A percentile compares a stretch with the other conserved stretches of the same genome.
phyloP scores from a whole-genome alignment of 116 monocot species.

The Papilionanthe hybrid region DNA sequence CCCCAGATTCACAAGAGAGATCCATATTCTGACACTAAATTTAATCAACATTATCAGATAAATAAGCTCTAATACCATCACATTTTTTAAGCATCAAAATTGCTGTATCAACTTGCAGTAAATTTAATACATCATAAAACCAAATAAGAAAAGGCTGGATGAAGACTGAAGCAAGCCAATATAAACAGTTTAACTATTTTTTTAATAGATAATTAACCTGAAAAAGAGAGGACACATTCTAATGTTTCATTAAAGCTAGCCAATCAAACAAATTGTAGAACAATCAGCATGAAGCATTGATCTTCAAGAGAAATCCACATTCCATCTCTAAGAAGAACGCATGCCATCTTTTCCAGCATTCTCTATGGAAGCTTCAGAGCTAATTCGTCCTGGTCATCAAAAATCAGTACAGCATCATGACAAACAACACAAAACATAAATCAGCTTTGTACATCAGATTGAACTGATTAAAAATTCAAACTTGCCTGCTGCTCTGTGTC shows the following conservation, averaged over 20 bases:
- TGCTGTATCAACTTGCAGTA: background rate
- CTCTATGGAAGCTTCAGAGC: background rate
- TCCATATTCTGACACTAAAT: no score
- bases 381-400: background rate
- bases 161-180: background rate
- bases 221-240: background rate
- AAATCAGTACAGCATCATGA: background rate
- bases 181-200: background rate
- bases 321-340: background rate
- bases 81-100: background rate
- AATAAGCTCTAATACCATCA: no score
- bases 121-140: background rate
- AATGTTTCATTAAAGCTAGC: constrained; percentile 1
- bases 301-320: background rate
- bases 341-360: background rate
- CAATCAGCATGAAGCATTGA: background rate
- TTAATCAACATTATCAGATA: no score
- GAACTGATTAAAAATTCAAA: background rate
- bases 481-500: background rate
- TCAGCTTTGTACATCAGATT: background rate
- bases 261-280: background rate
- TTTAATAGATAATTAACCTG: background rate
- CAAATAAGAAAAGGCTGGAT: background rate
- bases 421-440: background rate
- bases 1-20: no score